Evolutionary conservation across 257 asterid species (phyloP).

Genomic region (Haberlea rhodopensis): DNA sequence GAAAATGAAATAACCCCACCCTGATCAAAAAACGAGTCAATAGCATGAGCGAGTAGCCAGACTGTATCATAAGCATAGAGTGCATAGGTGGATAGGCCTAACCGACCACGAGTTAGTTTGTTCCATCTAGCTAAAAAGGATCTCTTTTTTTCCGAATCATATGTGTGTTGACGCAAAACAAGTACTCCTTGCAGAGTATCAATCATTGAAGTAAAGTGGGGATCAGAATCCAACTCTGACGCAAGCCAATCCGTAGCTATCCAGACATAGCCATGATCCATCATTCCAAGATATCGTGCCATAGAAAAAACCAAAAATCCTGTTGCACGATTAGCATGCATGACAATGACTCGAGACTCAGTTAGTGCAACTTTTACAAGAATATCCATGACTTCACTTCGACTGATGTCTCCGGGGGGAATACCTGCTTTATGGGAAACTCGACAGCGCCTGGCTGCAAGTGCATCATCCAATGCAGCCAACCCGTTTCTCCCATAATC

Average conservation of each 20-base stretch:
- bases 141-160: constrained; percentile 46
- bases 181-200: constrained; percentile 51
- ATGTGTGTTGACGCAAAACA: constrained; percentile 48
- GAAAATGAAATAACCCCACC: constrained; percentile 80
- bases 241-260: constrained; percentile 86
- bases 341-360: constrained; percentile 68
- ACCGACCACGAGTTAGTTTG: constrained; percentile 45
- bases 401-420: constrained; percentile 35
- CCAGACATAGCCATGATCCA: constrained; percentile 73
- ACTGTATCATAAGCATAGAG: constrained; percentile 80
- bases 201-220: constrained; percentile 24
- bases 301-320: constrained; percentile 43
- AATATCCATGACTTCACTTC: constrained; percentile 45
- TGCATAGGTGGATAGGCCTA: constrained; percentile 70
- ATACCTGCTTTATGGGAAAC: constrained; percentile 60
- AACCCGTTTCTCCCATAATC: constrained; percentile 85
- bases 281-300: constrained; percentile 66
- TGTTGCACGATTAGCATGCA: constrained; percentile 55
- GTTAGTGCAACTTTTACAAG: constrained; percentile 56
- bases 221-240: constrained; percentile 50
- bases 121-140: constrained; percentile 59
- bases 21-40: constrained; percentile 56
- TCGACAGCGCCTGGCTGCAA: constrained; percentile 49
- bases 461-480: constrained; percentile 63
- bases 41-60: constrained; percentile 83